Evolutionary conservation across 1,284 basidiomycete species (phyloP).

Genomic region (Sporisorium scitamineum): DNA sequence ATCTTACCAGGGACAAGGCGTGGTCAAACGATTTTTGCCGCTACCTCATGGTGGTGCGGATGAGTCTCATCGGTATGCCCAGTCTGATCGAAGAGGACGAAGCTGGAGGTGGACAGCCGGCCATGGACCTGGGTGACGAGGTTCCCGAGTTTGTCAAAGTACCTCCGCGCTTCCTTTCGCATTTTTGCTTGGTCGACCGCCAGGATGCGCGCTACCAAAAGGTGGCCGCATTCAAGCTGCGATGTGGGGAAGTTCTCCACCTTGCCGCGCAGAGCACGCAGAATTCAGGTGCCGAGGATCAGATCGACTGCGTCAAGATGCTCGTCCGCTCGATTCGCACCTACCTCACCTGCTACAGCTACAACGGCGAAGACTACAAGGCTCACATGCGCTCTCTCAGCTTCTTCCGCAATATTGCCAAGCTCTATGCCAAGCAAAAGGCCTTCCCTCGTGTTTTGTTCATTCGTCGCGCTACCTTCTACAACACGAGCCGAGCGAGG

Average conservation of each 20-base stretch:
- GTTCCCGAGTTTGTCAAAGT: constrained; percentile 76
- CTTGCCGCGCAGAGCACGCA: constrained; percentile 75
- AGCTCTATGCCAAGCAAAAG: constrained; percentile 79
- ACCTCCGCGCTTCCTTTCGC: constrained; percentile 72
- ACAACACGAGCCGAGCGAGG: constrained; percentile 75
- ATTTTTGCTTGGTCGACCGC: constrained; percentile 81
- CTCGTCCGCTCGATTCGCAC: constrained; percentile 69
- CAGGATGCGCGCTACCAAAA: constrained; percentile 81
- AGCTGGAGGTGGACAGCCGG: constrained; percentile 74
- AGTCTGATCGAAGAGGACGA: constrained; percentile 74
- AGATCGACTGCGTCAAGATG: constrained; percentile 84
- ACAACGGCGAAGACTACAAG: constrained; percentile 68
- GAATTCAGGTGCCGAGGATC: constrained; percentile 80
- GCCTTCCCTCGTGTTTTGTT: constrained; percentile 81
- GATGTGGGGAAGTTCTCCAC: constrained; percentile 80
- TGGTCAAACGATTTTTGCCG: constrained; percentile 95
- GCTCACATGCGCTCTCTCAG: constrained; percentile 53
- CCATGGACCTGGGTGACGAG: constrained; percentile 76
- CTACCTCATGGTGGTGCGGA: constrained; percentile 74
- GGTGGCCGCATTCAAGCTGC: constrained; percentile 75
- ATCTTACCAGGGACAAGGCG: constrained; percentile 64
- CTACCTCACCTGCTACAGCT: constrained; percentile 63
- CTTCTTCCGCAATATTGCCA: constrained; percentile 69
- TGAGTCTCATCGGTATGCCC: constrained; percentile 80
- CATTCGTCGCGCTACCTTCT: constrained; percentile 80